Evolutionary conservation across 2,329 filamentous ascomycete genomes (phyloP).

Genomic region (Claviceps africana): DNA sequence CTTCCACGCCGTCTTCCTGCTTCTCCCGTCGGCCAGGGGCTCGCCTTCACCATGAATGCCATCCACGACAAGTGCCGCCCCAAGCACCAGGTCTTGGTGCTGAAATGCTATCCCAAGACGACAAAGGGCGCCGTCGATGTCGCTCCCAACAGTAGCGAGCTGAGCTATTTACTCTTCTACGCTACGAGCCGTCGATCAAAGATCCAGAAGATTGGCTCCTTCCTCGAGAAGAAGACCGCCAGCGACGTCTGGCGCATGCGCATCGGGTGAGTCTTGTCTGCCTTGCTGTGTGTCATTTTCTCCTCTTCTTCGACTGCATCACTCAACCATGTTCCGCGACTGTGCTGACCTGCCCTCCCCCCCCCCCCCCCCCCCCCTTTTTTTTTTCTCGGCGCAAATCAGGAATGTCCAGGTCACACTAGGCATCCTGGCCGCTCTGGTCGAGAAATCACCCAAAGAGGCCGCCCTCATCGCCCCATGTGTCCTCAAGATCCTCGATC

Average conservation of each 20-base stretch:
- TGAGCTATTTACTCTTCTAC: slow-evolving; percentile 95
- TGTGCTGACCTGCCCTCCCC: background rate
- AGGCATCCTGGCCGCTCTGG: slow-evolving; percentile 77
- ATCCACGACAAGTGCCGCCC: slow-evolving; percentile 61
- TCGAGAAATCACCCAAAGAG: slow-evolving; percentile 85
- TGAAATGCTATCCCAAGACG: slow-evolving; percentile 91
- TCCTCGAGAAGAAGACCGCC: slow-evolving; percentile 86
- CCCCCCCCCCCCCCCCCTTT: too few relatives aligned
- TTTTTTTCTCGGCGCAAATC: slow-evolving; percentile 1
- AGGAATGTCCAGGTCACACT: slow-evolving; percentile 92
- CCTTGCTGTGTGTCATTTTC: background rate
- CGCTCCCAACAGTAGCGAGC: slow-evolving; percentile 90
- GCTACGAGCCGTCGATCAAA: slow-evolving; percentile 88
- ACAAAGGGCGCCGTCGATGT: slow-evolving; percentile 86
- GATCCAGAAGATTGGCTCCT: slow-evolving; percentile 88
- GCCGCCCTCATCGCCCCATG: slow-evolving; percentile 77
- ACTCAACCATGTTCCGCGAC: background rate
- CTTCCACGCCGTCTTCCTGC: background rate
- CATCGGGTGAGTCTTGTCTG: slow-evolving; percentile 50
- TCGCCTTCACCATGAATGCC: slow-evolving; percentile 38
- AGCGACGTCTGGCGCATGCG: slow-evolving; percentile 81
- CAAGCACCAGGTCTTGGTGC: slow-evolving; percentile 89
- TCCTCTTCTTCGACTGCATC: background rate
- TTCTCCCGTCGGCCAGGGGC: background rate
- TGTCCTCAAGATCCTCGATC: slow-evolving; percentile 71